Conservation (phyloP, 257 asterid genomes). For the Jacaranda mimosifolia region DNA sequence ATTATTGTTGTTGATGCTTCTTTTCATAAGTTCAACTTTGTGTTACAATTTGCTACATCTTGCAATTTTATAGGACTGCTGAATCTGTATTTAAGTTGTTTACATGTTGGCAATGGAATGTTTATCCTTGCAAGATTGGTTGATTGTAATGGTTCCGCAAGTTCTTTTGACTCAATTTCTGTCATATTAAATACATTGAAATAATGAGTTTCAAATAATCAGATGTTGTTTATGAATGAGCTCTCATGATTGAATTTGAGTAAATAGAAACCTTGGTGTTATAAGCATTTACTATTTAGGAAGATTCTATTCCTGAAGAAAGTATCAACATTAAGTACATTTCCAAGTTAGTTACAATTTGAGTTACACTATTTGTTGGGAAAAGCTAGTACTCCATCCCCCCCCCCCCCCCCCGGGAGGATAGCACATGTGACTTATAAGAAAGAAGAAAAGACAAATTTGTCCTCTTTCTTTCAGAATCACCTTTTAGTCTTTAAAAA, state of each 20-base stretch:
- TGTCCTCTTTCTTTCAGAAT: not conserved
- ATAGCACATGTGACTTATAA: not conserved
- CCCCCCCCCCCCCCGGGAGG: not conserved
- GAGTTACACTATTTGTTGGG: not conserved
- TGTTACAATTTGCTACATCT: not conserved
- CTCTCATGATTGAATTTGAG: not conserved
- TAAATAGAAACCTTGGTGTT: not conserved
- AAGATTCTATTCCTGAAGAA: not conserved
- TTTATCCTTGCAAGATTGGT: not conserved
- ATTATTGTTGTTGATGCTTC: no score
- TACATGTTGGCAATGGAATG: not conserved
- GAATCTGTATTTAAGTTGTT: not conserved
- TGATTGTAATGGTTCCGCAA: not conserved
- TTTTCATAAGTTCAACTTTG: not conserved
- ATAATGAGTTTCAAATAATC: constrained; percentile 15
- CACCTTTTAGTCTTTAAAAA: not conserved
- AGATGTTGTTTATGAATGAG: not conserved
- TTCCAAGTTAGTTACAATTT: not conserved
- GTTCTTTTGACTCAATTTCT: not conserved
- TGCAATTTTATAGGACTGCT: not conserved
- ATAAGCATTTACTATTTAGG: not conserved
- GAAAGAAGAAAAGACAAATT: not conserved
- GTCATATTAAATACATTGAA: not conserved
- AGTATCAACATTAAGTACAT: not conserved
- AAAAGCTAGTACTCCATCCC: not conserved